These are phyloP conservation scores for Acanthamoeba culbertsoni DNA, from an alignment of 208 protist genomes.

Conservation along the genomic window DNA sequence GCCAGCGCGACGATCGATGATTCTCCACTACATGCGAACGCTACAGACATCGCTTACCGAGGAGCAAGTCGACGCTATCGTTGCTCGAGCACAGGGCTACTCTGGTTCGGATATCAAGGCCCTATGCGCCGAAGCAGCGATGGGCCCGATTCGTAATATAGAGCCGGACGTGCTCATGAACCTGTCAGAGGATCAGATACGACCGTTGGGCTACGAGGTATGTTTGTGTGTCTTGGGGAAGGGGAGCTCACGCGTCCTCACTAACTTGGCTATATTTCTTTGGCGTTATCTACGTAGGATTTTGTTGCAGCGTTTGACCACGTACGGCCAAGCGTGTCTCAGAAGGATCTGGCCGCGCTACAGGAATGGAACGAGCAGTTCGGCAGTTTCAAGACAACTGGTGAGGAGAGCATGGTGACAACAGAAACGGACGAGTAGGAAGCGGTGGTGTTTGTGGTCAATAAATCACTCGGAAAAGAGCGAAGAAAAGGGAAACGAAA, in stretches of 20 bases:
- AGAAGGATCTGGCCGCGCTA: constrained; percentile 72
- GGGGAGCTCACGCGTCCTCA: background rate
- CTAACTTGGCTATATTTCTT: background rate
- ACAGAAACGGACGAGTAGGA: background rate
- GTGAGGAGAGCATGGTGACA: background rate
- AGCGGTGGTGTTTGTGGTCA: no score
- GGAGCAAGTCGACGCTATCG: constrained; percentile 60
- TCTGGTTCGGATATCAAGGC: constrained; percentile 81
- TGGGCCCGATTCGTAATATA: constrained; percentile 84
- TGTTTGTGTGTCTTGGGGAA: background rate
- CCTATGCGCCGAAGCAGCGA: constrained; percentile 86
- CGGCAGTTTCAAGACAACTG: constrained; percentile 51
- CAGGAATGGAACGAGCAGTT: constrained; percentile 77
- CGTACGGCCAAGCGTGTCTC: constrained; percentile 75
- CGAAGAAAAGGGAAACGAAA: background rate
- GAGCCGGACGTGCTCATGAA: constrained; percentile 37
- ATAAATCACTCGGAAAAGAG: background rate
- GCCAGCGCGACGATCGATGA: constrained; percentile 72
- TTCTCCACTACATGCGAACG: constrained; percentile 63
- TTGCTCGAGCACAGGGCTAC: constrained; percentile 79
- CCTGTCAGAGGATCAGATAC: constrained; percentile 57
- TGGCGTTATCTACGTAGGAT: constrained; percentile 62
- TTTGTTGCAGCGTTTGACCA: constrained; percentile 65
- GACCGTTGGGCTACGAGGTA: background rate
- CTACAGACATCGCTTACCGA: constrained; percentile 65